Base-by-base conservation (phyloP, 2,329 filamentous ascomycete species). In the Fusarium sp. region DNA sequence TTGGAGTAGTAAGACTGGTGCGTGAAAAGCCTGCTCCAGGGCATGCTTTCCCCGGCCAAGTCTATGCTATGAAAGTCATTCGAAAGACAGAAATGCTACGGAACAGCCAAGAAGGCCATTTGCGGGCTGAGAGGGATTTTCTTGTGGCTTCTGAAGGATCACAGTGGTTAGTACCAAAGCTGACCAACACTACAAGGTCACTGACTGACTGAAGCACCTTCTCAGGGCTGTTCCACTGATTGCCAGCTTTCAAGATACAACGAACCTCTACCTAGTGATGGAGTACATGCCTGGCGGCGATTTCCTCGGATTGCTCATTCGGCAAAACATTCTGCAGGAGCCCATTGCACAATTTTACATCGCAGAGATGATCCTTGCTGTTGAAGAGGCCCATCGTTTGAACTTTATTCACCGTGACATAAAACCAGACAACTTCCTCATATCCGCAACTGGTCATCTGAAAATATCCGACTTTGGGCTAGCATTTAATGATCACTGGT, bases 251-350 rank as follows among this genome's bases (percentile, higher is more conserved):
- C 94, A 98, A 81, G 96, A 98, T 80, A 85, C 89, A 41, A 88
- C 89, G 47, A 94, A 94, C 76, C 87, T 99, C 11, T 98, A 98
- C 78, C 89, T 99, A 11, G 93, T 98, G 59, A 98, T 98, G 95
- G 95, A 98, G 68, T 99, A 97, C 80, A 98, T 98, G 94, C 92
- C 97, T 5, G 96, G 96, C 1, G 96, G 96, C 1, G 96, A 99
- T 80, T 98, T 99, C 75, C 87, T 99, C 1, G 94, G 94, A 4
- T 83, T 98, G 1, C 84, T 99, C 22, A 93, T 98, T 63, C 91
- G 95, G 22, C 93, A 97, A 79, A 95, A 96, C 70, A 90, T 94
- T 6, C 86, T 99, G 5, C 90, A 90, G 63, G 96, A 98, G 81
- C 85, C 88, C 2, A 90, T 94, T 48, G 91, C 95, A 9, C 92